These are phyloP conservation scores for Syncephalastrum monosporum DNA, from an alignment of 371 early-diverging fungal genomes.

Conservation along the genomic window DNA sequence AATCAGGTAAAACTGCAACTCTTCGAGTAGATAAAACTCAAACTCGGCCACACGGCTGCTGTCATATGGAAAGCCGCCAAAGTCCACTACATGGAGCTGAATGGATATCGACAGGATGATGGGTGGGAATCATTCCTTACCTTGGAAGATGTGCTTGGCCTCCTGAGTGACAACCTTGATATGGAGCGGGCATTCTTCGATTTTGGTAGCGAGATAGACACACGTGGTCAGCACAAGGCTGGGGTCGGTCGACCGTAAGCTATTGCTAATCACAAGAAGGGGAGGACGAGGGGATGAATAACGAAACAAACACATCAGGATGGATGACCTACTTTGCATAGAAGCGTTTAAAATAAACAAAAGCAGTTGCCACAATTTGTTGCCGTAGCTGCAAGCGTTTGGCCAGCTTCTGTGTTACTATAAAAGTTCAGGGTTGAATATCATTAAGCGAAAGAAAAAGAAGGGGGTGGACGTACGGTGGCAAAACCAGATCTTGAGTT, in stretches of 20 bases:
- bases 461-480: constrained; percentile 44
- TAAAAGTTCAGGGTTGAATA: background rate
- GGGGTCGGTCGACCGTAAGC: constrained; percentile 72
- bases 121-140: constrained; percentile 28
- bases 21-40: constrained; percentile 89
- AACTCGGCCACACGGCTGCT: constrained; percentile 81
- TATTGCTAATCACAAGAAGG: constrained; percentile 50
- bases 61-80: constrained; percentile 71
- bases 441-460: background rate
- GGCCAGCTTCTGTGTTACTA: constrained; percentile 81
- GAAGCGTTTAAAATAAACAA: constrained; percentile 88
- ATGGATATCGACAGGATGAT: constrained; percentile 3
- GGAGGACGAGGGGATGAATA: background rate
- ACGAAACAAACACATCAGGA: background rate
- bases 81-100: constrained; percentile 23
- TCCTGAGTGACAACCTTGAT: constrained; percentile 77
- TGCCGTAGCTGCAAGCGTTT: constrained; percentile 73
- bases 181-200: constrained; percentile 87
- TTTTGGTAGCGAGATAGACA: constrained; percentile 85
- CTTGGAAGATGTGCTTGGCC: constrained; percentile 60
- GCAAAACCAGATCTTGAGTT: constrained; percentile 69
- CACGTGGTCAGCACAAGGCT: constrained; percentile 77
- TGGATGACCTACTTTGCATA: constrained; percentile 69
- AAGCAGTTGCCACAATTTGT: constrained; percentile 82
- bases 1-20: constrained; percentile 82